Percentiles rank a stretch among this genome's conserved stretches.
phyloP scores from a whole-genome alignment of 2,329 filamentous ascomycete species.

The Coniochaeta sp. region DNA sequence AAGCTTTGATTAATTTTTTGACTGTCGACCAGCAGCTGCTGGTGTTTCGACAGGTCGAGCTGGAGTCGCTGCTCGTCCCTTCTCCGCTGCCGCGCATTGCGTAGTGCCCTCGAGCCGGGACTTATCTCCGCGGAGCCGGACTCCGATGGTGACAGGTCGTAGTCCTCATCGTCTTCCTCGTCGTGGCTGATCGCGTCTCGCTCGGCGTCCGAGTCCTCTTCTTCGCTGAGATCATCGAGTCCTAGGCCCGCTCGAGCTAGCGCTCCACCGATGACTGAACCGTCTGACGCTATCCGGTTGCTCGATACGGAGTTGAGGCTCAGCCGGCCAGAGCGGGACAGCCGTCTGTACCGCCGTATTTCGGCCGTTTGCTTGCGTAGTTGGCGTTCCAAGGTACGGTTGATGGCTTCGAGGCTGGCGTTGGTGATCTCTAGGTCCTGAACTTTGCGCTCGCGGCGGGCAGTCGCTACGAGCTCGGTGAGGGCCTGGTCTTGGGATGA shows the following conservation, averaged over 20 bases:
- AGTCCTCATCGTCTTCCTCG: constrained; percentile 44
- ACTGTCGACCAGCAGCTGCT: constrained; percentile 79
- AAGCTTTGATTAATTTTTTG: constrained; percentile 95
- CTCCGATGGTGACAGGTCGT: constrained; percentile 34
- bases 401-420: constrained; percentile 89
- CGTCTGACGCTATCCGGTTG: constrained; percentile 32
- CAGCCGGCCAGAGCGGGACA: constrained; percentile 73
- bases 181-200: constrained; percentile 27
- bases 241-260: constrained; percentile 35
- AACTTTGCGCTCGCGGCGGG: constrained; percentile 86
- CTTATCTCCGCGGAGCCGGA: constrained; percentile 29
- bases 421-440: constrained; percentile 96
- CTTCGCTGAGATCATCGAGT: constrained; percentile 37
- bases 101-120: constrained; percentile 29
- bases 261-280: constrained; percentile 28
- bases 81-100: constrained; percentile 49
- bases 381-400: constrained; percentile 84
- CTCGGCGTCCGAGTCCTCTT: constrained; percentile 23
- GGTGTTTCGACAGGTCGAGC: constrained; percentile 80
- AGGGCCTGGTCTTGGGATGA: constrained; percentile 49
- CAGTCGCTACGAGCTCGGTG: constrained; percentile 77
- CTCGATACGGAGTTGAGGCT: constrained; percentile 47
- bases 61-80: constrained; percentile 78
- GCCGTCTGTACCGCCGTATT: constrained; percentile 74
- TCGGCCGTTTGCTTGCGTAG: constrained; percentile 87